Evolutionary conservation across 2,329 filamentous ascomycete species (phyloP).

Genomic region (Colletotrichum falcatum): DNA sequence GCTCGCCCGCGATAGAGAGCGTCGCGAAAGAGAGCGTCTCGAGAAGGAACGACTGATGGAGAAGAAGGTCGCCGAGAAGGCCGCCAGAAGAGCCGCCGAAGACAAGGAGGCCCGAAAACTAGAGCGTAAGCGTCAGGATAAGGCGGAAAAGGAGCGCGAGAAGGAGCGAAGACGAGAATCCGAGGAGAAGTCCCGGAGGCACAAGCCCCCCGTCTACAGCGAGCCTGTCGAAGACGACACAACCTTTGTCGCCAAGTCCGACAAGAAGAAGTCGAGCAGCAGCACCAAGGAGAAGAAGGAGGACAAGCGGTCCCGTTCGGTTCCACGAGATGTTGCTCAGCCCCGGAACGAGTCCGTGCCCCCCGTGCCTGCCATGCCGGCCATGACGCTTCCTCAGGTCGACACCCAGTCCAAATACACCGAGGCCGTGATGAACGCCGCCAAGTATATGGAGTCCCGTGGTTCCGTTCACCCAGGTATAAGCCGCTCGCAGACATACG

Average conservation of each 20-base stretch:
- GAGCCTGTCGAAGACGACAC: constrained; percentile 51
- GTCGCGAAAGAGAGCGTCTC: constrained; percentile 25
- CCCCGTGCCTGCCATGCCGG: constrained; percentile 14
- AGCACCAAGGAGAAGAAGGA: constrained; percentile 50
- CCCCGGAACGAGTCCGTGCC: constrained; percentile 18
- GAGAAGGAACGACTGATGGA: constrained; percentile 11
- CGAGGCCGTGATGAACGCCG: constrained; percentile 31
- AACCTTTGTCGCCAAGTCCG: constrained; percentile 43
- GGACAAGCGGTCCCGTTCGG: constrained; percentile 36
- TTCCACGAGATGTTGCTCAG: constrained; percentile 15
- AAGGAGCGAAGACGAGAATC: constrained; percentile 54
- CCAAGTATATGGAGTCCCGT: constrained; percentile 40
- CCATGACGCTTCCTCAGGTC: constrained; percentile 8
- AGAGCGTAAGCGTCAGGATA: constrained; percentile 52
- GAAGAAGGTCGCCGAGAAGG: constrained; percentile 45
- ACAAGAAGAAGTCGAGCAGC: constrained; percentile 54
- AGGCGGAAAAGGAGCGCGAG: constrained; percentile 47
- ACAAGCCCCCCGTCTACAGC: constrained; percentile 49
- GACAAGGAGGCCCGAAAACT: constrained; percentile 50
- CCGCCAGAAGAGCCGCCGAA: constrained; percentile 36
- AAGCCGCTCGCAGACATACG: constrained; percentile 29
- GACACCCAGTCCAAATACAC: constrained; percentile 25
- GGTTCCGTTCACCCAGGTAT: constrained; percentile 10
- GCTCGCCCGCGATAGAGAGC: constrained; percentile 1
- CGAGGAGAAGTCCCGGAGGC: constrained; percentile 50